Evolutionary conservation across 139 green algal species (phyloP).

Genomic region (Deuterostichococcus epilithicus): DNA sequence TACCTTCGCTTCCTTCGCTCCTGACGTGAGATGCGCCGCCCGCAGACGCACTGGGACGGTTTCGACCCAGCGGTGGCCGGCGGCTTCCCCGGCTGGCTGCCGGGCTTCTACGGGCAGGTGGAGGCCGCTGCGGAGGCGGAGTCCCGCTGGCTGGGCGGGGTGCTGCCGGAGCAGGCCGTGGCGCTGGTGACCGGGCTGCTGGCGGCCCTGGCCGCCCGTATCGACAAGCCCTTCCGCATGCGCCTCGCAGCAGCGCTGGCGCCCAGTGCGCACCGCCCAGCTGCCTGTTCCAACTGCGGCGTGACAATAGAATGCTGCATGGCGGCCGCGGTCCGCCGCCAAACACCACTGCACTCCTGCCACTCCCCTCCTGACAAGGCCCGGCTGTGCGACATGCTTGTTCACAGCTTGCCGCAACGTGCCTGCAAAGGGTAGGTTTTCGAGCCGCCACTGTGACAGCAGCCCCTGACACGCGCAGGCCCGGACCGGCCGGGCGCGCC

Average conservation of each 20-base stretch:
- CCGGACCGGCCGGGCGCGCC: background rate
- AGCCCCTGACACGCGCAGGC: conserved; percentile 9
- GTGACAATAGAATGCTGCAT: too few species aligned
- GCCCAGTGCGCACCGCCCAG: conserved; percentile 14
- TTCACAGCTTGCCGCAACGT: too few species aligned
- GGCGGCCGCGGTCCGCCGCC: too few species aligned
- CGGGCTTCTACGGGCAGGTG: conserved; percentile 64
- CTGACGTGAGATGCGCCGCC: too few species aligned
- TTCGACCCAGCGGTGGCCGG: conserved; percentile 20
- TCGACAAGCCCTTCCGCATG: conserved; percentile 26
- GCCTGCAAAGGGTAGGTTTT: too few species aligned
- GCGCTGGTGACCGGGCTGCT: conserved; percentile 50
- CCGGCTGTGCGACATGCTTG: too few species aligned
- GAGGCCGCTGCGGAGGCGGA: conserved; percentile 49
- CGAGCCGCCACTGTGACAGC: too few species aligned
- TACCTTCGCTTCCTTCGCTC: too few species aligned
- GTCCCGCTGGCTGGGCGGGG: conserved; percentile 44
- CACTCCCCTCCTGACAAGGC: too few species aligned
- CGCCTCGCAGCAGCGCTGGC: conserved; percentile 42
- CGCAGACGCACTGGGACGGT: conserved; percentile 39
- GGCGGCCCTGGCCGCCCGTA: conserved; percentile 17
- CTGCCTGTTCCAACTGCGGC: too few species aligned
- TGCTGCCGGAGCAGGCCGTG: conserved; percentile 42
- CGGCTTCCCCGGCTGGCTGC: conserved; percentile 52
- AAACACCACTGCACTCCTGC: too few species aligned